Conservation (phyloP, 192 early-diverging fungal species). For the Gamsiella multidivaricata region DNA sequence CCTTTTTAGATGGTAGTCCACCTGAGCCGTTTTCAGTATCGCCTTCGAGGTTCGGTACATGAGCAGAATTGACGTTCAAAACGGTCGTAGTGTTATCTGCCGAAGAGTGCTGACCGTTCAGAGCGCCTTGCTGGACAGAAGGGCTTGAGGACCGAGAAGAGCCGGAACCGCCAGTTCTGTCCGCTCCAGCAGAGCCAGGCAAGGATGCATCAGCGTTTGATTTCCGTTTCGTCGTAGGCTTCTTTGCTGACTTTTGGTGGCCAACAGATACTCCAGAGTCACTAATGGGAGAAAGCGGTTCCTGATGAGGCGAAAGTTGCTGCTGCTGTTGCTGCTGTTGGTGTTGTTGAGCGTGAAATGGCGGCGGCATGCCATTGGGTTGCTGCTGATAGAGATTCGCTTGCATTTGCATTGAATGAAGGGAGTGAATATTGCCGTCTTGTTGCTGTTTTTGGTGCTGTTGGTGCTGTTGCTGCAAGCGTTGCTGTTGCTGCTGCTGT, state of each 20-base stretch:
- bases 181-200: not conserved
- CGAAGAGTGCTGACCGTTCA: slow-evolving; percentile 13
- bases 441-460: slow-evolving; percentile 33
- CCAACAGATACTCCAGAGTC: not conserved
- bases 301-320: not conserved
- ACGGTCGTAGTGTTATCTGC: not conserved
- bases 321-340: slow-evolving; percentile 18
- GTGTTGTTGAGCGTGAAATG: slow-evolving; percentile 1
- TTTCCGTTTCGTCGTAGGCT: slow-evolving; percentile 21
- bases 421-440: slow-evolving; percentile 2
- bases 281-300: not conserved
- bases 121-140: not conserved
- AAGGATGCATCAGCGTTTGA: slow-evolving; percentile 18
- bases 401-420: slow-evolving; percentile 14
- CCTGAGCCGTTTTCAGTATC: slow-evolving; percentile 4
- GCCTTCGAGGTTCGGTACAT: slow-evolving; percentile 4
- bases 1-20: slow-evolving; percentile 24
- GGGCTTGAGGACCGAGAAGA: slow-evolving; percentile 29
- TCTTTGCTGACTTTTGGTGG: not conserved
- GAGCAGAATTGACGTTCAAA: not conserved
- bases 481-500: slow-evolving; percentile 33
- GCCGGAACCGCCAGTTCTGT: slow-evolving; percentile 5
- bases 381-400: slow-evolving; percentile 13
- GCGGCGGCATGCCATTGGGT: slow-evolving; percentile 11
- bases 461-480: slow-evolving; percentile 30